Base-by-base conservation (phyloP, 83 land plant species). In the Picea abies region DNA sequence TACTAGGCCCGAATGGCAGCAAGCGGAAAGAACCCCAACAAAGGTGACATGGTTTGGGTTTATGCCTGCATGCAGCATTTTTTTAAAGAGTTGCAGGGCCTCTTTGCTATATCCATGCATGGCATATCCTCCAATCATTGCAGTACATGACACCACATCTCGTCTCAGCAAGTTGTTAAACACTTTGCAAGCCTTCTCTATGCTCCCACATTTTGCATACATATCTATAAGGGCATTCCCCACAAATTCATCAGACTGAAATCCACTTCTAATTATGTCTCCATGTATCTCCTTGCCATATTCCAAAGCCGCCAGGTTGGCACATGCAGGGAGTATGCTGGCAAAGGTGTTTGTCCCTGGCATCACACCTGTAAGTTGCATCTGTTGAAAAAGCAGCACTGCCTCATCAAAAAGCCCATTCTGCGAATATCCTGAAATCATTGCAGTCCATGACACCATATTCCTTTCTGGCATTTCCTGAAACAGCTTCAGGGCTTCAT, bases 111-210 rank as follows among this genome's bases (percentile, higher is more conserved):
- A 23, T 23, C 68, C 68, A 65, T 65, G 68, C 26, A n/a, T 5
- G 11, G 68, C 68, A 65, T 23, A 65, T 1, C 80, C 85, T n/a
- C 90, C 52, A 12, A 90, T 83, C 19, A 90, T 14, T 11, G 90
- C 79, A 63, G 84, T 91, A 91, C 93, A 91, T 11, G 83, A 89
- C 39, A 91, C 89, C 5, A 84, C 82, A 63, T 65, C 89, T 63
- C 79, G 84, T 14, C 52, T 58, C 61, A 64, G 3, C 81, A 87
- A 86, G 64, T 79, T 84, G 26, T 89, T 84, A 78, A 89, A 89
- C 84, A 87, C 69, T 22, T 61, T 73, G 26, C 47, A 49, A 4
- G 91, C 93, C 69, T 72, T 78, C 3, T 37, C 9, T 0, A 84
- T n/a, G 63, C 22, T 66, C 44, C 80, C 81, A 66, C 81, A 70